phyloP scores from a whole-genome alignment of 305 asterid species.

The Solanum hybrid region DNA sequence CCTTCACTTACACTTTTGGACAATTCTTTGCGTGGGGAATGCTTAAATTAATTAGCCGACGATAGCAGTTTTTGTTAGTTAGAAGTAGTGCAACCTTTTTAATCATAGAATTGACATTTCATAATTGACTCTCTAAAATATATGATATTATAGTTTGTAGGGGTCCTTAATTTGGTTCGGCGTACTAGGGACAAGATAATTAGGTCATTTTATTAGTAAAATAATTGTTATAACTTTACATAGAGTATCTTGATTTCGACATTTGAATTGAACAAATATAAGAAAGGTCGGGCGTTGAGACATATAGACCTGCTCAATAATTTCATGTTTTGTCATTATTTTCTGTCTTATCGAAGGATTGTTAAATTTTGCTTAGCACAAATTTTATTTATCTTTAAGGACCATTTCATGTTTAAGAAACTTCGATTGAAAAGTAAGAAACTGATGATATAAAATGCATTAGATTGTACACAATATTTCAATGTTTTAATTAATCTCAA shows the following conservation, averaged over 20 bases:
- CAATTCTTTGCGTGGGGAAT: background rate
- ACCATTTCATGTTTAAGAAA: background rate
- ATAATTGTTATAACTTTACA: background rate
- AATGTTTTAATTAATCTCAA: background rate
- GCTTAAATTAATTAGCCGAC: conserved; percentile 1
- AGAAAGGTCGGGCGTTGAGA: accelerated
- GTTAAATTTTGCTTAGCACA: background rate
- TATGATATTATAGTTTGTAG: background rate
- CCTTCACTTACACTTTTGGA: background rate
- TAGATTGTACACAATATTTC: background rate
- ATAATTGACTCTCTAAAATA: background rate
- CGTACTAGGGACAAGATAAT: background rate
- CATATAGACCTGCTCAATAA: background rate
- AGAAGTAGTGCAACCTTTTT: background rate
- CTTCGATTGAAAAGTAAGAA: background rate
- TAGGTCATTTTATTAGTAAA: background rate
- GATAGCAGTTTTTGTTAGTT: background rate
- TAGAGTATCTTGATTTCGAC: background rate
- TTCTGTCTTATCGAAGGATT: background rate
- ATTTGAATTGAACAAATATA: background rate
- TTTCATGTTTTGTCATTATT: background rate
- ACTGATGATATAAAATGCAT: background rate
- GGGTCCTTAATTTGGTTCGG: background rate
- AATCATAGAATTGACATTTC: background rate
- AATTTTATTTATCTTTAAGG: background rate